Evolutionary conservation across 257 asterid genomes (phyloP).

Genomic region (Pogostemon cablin): DNA sequence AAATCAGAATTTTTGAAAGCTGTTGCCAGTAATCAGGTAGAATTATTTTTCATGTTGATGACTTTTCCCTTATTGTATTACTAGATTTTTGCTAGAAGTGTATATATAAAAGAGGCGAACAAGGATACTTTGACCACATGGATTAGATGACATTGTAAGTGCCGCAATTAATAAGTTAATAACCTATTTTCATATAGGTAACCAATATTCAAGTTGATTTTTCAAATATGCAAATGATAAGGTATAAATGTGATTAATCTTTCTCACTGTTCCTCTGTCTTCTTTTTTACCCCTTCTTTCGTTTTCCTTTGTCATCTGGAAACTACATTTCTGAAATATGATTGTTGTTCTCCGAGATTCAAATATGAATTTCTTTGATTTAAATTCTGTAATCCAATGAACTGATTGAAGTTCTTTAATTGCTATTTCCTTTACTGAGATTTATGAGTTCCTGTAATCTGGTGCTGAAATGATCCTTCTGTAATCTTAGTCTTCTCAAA

Average conservation of each 20-base stretch:
- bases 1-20: slow-evolving; percentile 83
- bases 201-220: too few species aligned
- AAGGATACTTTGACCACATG: too few species aligned
- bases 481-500: not conserved
- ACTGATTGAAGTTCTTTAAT: not conserved
- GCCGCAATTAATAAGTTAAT: too few species aligned
- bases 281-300: not conserved
- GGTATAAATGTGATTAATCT: not conserved
- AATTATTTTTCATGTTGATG: slow-evolving; percentile 18
- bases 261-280: not conserved
- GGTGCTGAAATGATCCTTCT: slow-evolving; percentile 19
- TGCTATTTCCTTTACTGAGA: slow-evolving; percentile 14
- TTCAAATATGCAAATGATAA: too few species aligned
- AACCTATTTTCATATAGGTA: too few species aligned
- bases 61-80: too few species aligned
- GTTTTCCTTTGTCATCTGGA: not conserved
- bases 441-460: slow-evolving; percentile 3
- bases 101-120: too few species aligned
- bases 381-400: not conserved
- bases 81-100: too few species aligned
- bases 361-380: not conserved
- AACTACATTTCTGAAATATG: not conserved
- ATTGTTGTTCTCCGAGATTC: slow-evolving; percentile 3
- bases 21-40: slow-evolving; percentile 79
- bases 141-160: too few species aligned